Percentiles rank a stretch among this genome's conserved stretches.
These are phyloP conservation scores for Inga leiocalycina DNA, from an alignment of 306 rosid genomes.

Conservation along the genomic window DNA sequence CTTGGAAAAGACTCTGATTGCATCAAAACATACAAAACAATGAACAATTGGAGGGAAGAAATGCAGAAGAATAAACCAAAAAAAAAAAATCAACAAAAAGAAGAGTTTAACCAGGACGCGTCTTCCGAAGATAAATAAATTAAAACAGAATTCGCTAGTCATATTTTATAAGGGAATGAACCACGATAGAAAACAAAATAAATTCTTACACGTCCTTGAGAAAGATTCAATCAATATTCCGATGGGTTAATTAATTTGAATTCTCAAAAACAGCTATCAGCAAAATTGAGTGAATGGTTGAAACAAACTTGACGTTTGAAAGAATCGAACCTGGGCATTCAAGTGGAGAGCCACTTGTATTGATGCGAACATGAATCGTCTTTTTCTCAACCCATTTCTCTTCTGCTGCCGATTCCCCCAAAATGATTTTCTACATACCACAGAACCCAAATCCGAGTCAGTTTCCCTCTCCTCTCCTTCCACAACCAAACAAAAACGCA, in stretches of 20 bases:
- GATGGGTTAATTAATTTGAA: not conserved
- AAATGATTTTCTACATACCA: conserved; percentile 51
- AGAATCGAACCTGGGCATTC: conserved; percentile 67
- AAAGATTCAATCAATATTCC: not conserved
- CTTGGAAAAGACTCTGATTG: conserved; percentile 76
- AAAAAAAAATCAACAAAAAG: not conserved
- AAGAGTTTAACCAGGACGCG: not conserved
- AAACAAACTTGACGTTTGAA: conserved; percentile 9
- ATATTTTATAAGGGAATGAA: not conserved
- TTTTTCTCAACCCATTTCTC: conserved; percentile 51
- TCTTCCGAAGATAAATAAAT: not conserved
- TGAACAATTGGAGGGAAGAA: not conserved
- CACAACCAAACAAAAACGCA: not conserved
- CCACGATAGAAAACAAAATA: not conserved
- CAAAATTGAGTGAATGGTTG: not conserved
- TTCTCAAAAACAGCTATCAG: conserved; percentile 24
- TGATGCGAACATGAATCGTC: conserved; percentile 74
- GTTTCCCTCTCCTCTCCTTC: conserved; percentile 1
- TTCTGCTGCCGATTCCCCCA: conserved; percentile 55
- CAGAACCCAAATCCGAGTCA: conserved; percentile 31
- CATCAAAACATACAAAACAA: conserved; percentile 31
- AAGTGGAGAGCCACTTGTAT: conserved; percentile 75
- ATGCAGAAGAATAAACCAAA: not conserved
- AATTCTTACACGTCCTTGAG: not conserved
- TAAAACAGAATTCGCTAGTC: not conserved